Evolutionary conservation across 768 basidiomycete species (phyloP).

Genomic region (Lactarius indigo): DNA sequence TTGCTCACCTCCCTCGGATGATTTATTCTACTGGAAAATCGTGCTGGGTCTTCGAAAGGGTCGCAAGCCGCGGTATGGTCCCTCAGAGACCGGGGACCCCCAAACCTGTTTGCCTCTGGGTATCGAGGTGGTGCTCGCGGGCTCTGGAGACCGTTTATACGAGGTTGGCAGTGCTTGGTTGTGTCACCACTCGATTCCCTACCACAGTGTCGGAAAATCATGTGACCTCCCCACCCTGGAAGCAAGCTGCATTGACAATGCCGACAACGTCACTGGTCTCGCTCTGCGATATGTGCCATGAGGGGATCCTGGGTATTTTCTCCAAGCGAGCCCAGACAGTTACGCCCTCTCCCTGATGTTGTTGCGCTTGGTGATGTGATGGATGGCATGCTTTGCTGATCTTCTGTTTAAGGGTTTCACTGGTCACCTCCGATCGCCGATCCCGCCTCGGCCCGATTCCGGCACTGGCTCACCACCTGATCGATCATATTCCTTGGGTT

Average conservation of each 20-base stretch:
- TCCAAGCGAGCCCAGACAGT: constrained; percentile 6
- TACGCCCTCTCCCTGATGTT: constrained; percentile 11
- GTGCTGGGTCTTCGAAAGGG: not conserved
- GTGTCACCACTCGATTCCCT: not conserved
- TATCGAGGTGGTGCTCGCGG: not conserved
- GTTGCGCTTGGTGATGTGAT: constrained; percentile 22
- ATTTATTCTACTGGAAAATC: constrained; percentile 1
- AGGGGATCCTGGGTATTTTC: constrained; percentile 7
- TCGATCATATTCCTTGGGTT: not conserved
- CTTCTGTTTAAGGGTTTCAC: constrained; percentile 6
- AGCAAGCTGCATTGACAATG: not conserved
- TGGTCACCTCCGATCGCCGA: constrained; percentile 15
- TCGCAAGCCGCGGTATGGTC: not conserved
- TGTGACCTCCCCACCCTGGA: not conserved
- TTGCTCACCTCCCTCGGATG: constrained; percentile 18
- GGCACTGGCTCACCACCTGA: not conserved
- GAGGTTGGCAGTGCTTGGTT: constrained; percentile 1
- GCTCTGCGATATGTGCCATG: not conserved
- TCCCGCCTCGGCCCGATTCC: constrained; percentile 4
- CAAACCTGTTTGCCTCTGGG: not conserved
- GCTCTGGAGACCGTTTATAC: not conserved
- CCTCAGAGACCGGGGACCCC: not conserved
- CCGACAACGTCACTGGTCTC: not conserved
- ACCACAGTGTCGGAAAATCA: not conserved
- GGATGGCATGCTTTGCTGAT: constrained; percentile 12